A percentile compares a stretch with the other conserved stretches of the same genome.
Conservation (phyloP, 2,329 filamentous ascomycete species). For the Colletotrichum sp. region DNA sequence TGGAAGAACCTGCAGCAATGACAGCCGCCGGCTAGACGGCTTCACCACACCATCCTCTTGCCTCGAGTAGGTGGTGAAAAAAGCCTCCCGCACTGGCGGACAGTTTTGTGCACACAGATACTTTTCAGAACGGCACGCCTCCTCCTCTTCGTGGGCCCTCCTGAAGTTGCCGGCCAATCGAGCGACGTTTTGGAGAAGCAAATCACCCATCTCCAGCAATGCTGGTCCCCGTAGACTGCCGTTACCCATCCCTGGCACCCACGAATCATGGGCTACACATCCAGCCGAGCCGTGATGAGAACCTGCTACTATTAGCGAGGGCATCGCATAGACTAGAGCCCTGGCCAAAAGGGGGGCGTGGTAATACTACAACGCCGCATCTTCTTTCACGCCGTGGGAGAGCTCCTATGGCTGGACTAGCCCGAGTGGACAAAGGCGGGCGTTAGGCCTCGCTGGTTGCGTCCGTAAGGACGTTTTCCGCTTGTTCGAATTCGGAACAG, state of each 20-base stretch:
- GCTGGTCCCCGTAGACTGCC: slow-evolving; percentile 4
- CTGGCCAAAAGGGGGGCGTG: neutral
- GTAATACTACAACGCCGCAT: neutral
- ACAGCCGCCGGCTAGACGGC: neutral
- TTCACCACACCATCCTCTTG: neutral
- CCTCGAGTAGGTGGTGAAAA: neutral
- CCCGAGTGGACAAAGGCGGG: slow-evolving; percentile 2
- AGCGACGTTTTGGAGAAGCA: neutral
- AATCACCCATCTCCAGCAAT: neutral
- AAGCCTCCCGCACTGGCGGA: neutral
- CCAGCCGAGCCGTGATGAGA: neutral
- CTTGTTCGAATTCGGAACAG: slow-evolving; percentile 11
- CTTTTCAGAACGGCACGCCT: neutral
- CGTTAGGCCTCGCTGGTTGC: slow-evolving; percentile 11
- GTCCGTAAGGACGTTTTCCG: slow-evolving; percentile 5
- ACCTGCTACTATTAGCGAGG: neutral
- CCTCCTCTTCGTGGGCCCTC: neutral
- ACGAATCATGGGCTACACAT: slow-evolving; percentile 17
- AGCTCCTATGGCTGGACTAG: slow-evolving; percentile 6
- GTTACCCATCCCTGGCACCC: neutral
- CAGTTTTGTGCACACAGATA: neutral
- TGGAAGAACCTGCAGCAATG: neutral
- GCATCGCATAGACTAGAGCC: neutral
- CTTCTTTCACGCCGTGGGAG: neutral
- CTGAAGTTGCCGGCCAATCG: neutral